These are phyloP conservation scores for Tricholoma flavovirens DNA, from an alignment of 768 basidiomycete species.

Conservation along the genomic window DNA sequence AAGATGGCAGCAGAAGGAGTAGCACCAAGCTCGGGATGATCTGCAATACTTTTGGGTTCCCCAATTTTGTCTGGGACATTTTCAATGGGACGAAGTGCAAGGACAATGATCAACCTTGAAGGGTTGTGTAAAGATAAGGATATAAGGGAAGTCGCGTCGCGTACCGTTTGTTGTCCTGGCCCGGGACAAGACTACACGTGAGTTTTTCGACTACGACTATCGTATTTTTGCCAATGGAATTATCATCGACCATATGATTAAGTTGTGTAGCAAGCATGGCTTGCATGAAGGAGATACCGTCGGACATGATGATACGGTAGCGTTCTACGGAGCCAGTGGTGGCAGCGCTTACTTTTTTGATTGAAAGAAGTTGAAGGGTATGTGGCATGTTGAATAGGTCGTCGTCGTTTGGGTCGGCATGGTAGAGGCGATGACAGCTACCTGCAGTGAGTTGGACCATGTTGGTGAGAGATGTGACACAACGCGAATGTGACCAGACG, in stretches of 20 bases:
- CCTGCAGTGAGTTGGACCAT: slow-evolving; percentile 51
- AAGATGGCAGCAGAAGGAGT: slow-evolving; percentile 18
- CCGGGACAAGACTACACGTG: slow-evolving; percentile 79
- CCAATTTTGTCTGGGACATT: slow-evolving; percentile 70
- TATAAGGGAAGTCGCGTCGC: slow-evolving; percentile 19
- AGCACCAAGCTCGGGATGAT: slow-evolving; percentile 19
- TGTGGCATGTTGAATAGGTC: slow-evolving; percentile 39
- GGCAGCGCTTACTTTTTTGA: slow-evolving; percentile 64
- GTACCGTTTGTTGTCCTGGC: slow-evolving; percentile 71
- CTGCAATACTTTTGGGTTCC: slow-evolving; percentile 33
- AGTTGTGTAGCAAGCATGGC: slow-evolving; percentile 94
- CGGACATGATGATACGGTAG: slow-evolving; percentile 82
- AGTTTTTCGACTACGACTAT: slow-evolving; percentile 69
- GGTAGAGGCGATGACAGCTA: slow-evolving; percentile 45
- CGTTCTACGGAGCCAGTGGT: slow-evolving; percentile 39
- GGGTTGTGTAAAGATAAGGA: neutral
- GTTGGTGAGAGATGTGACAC: neutral
- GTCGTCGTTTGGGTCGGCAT: slow-evolving; percentile 37
- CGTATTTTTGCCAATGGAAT: slow-evolving; percentile 56
- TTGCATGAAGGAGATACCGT: slow-evolving; percentile 82
- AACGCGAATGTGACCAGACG: slow-evolving; percentile 1
- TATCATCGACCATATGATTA: slow-evolving; percentile 65
- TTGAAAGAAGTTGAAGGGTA: slow-evolving; percentile 74
- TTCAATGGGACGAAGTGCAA: slow-evolving; percentile 55
- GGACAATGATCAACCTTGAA: slow-evolving; percentile 72